A percentile compares a stretch with the other conserved stretches of the same genome.
Conservation (phyloP, 345 rosid species). For the Raphanus raphanistrum region DNA sequence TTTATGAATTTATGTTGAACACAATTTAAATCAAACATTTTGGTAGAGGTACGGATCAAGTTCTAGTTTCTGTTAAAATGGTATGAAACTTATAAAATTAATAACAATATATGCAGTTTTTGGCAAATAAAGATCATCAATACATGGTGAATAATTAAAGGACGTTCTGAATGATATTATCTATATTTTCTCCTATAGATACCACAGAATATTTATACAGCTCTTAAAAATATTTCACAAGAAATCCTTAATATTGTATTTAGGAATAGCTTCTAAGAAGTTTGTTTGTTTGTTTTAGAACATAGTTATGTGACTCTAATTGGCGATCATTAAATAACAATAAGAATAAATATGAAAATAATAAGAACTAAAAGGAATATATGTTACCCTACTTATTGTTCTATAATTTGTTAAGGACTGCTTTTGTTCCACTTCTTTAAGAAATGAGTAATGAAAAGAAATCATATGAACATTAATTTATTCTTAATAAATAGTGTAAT, state of each 20-base stretch:
- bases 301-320: not conserved
- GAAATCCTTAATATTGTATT: not conserved
- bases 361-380: no score
- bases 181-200: not conserved
- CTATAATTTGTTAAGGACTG: no score
- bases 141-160: constrained; percentile 21
- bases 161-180: not conserved
- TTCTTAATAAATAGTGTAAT: not conserved
- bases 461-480: not conserved
- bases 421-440: not conserved
- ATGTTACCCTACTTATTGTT: no score
- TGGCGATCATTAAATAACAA: not conserved
- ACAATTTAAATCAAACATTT: no score
- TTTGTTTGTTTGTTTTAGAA: not conserved
- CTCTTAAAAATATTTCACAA: not conserved
- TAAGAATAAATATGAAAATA: not conserved
- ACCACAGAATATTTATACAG: not conserved
- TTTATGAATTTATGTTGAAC: no score
- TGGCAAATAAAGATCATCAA: constrained; percentile 17
- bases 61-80: no score
- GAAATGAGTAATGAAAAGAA: not conserved
- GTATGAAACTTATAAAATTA: not conserved
- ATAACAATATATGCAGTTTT: not conserved
- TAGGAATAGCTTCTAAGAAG: not conserved
- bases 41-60: no score